Conservation (phyloP, 2,329 filamentous ascomycete genomes). For the Parafenestella ontariensis region DNA sequence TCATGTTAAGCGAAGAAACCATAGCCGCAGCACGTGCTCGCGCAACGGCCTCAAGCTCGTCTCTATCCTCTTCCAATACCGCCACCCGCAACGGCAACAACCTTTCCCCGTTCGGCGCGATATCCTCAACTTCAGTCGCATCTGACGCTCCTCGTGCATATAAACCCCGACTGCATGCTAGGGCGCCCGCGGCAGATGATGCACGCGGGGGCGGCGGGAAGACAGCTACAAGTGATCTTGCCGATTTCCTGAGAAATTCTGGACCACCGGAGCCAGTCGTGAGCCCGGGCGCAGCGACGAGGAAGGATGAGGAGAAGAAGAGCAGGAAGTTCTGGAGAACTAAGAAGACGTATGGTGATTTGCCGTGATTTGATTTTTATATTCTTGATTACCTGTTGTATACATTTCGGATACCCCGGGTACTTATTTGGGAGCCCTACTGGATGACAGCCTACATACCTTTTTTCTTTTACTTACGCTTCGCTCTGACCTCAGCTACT, state of each 20-base stretch:
- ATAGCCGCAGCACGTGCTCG: conserved; percentile 44
- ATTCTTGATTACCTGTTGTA: background rate
- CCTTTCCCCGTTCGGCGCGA: conserved; percentile 14
- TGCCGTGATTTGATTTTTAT: conserved; percentile 15
- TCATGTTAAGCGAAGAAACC: conserved; percentile 40
- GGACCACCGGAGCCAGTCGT: conserved; percentile 45
- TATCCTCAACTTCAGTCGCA: conserved; percentile 20
- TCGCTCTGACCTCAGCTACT: background rate
- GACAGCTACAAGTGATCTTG: conserved; percentile 50
- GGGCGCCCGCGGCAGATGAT: conserved; percentile 33
- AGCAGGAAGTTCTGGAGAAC: conserved; percentile 44
- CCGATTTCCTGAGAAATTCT: conserved; percentile 53
- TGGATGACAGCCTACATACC: background rate
- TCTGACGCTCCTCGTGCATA: conserved; percentile 33
- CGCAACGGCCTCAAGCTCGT: conserved; percentile 24
- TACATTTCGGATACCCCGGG: background rate
- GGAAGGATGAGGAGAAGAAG: conserved; percentile 44
- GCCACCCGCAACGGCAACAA: conserved; percentile 25
- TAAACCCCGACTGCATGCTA: conserved; percentile 36
- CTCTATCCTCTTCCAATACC: conserved; percentile 21
- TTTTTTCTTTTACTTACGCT: background rate
- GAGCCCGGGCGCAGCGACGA: conserved; percentile 4
- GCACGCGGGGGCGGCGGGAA: conserved; percentile 16
- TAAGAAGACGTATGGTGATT: conserved; percentile 35
- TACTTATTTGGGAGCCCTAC: background rate